phyloP scores from a whole-genome alignment of 805 yeast species.

The Hagleromyces aurorensis region DNA sequence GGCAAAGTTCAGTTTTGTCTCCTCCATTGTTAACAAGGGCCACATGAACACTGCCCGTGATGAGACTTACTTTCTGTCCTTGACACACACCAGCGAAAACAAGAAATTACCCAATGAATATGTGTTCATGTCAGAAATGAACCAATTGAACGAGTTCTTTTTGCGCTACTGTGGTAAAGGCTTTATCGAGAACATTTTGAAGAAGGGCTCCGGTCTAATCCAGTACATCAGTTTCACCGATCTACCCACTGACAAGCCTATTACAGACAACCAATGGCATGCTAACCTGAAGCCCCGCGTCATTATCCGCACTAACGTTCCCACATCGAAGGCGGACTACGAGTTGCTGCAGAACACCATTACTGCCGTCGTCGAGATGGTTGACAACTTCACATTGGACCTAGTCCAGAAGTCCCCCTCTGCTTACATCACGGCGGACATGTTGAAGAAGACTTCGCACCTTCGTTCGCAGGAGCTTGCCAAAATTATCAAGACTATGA shows the following conservation, averaged over 20 bases:
- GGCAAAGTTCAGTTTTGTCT: slow-evolving; percentile 48
- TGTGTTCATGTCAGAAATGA: slow-evolving; percentile 84
- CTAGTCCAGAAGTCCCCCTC: slow-evolving; percentile 33
- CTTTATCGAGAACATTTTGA: slow-evolving; percentile 39
- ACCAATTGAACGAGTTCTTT: slow-evolving; percentile 67
- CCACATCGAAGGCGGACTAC: slow-evolving; percentile 42
- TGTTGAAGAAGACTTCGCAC: slow-evolving; percentile 65
- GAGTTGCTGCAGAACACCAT: slow-evolving; percentile 43
- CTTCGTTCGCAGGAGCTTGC: slow-evolving; percentile 68
- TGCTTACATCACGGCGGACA: slow-evolving; percentile 61
- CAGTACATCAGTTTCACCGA: slow-evolving; percentile 77
- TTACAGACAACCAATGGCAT: slow-evolving; percentile 43
- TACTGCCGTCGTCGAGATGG: slow-evolving; percentile 47
- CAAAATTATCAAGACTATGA: slow-evolving; percentile 63
- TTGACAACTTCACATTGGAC: slow-evolving; percentile 46
- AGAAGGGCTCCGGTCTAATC: slow-evolving; percentile 40
- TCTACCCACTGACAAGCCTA: slow-evolving; percentile 69
- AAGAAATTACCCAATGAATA: slow-evolving; percentile 60
- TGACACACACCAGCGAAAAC: slow-evolving; percentile 76
- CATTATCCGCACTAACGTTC: slow-evolving; percentile 46
- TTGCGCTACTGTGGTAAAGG: slow-evolving; percentile 37
- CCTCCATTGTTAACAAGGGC: slow-evolving; percentile 78
- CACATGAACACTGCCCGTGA: slow-evolving; percentile 72
- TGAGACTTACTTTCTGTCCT: slow-evolving; percentile 70
- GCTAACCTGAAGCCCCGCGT: slow-evolving; percentile 44